Base-by-base conservation (phyloP, 2,329 filamentous ascomycete genomes). In the Scedosporium boydii region DNA sequence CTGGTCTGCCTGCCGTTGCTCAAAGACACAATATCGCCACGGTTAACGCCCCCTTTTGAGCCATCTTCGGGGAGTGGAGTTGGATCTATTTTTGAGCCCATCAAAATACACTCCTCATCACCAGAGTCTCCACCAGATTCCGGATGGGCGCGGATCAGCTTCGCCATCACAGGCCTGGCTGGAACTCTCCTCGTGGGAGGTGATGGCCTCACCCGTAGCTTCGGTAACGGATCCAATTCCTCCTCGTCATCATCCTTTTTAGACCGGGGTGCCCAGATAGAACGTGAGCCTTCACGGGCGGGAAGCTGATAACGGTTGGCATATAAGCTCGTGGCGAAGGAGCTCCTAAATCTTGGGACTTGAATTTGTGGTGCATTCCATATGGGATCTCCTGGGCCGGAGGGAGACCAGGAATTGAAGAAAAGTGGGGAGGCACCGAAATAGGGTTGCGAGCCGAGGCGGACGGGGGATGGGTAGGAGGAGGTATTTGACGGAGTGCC, bases 291-390 rank as follows among this genome's bases (percentile, higher is more conserved):
- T 29, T 66, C 68, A 64, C 74, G 66, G 21, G 68, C 65, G 23
- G 74, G 69, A 65, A 71, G 68, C n/a, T 73, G 63, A 64, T 74
- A 71, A 68, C 72, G 68, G 66, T 74, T 67, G n/a, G 63, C 56
- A 41, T 64, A 64, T 9, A 65, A 57, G 58, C 60, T 60, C 3
- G 64, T 59, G 3, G 60, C 64, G 57, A 64, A 64, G 6, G 65
- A 64, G 59, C 63, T 66, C 57, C 63, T 61, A 56, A 64, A 64
- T 7, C 62, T 60, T 5, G 63, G 42, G 9, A 66, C 59, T 23
- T 66, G 57, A 41, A 65, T 62, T 27, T 63, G 62, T 4, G 65
- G 65, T n/a, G 63, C 64, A 53, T 62, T 60, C 65, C 65, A 66
- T 4, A 57, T 41, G 4, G 64, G 63, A 18, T 66, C 65, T 21